phyloP scores from a whole-genome alignment of 257 asterid genomes.

The Scutellaria galericulata region DNA sequence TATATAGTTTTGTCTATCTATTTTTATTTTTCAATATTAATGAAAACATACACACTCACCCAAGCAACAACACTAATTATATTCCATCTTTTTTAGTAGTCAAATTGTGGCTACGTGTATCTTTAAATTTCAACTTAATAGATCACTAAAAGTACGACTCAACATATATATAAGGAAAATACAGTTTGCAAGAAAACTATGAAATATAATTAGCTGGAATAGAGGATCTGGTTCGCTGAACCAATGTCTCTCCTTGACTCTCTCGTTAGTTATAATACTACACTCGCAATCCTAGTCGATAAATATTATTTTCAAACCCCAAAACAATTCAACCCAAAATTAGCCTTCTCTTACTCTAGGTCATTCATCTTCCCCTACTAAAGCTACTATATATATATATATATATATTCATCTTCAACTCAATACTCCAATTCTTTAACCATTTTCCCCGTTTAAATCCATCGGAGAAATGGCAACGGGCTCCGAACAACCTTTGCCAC shows the following conservation, averaged over 20 bases:
- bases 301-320: conserved; percentile 26
- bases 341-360: conserved; percentile 34
- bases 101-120: too few species aligned
- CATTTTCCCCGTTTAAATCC: not conserved
- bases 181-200: too few species aligned
- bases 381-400: conserved; percentile 3
- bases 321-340: conserved; percentile 33
- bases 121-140: too few species aligned
- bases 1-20: too few species aligned
- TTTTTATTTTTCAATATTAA: too few species aligned
- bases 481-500: conserved; percentile 42
- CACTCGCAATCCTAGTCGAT: conserved; percentile 9
- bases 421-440: conserved; percentile 15
- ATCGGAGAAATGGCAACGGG: conserved; percentile 54
- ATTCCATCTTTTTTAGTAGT: too few species aligned
- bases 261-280: conserved; percentile 33
- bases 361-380: conserved; percentile 34
- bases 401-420: conserved; percentile 30
- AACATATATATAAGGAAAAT: too few species aligned
- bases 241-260: conserved; percentile 42
- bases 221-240: not conserved
- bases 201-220: too few species aligned
- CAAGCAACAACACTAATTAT: too few species aligned
- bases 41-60: too few species aligned
- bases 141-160: too few species aligned